Evolutionary conservation across 352 stramenopile species (phyloP), one percentile per base, ranked within the genome.

Genomic region (Halophytophthora batemanensis): DNA sequence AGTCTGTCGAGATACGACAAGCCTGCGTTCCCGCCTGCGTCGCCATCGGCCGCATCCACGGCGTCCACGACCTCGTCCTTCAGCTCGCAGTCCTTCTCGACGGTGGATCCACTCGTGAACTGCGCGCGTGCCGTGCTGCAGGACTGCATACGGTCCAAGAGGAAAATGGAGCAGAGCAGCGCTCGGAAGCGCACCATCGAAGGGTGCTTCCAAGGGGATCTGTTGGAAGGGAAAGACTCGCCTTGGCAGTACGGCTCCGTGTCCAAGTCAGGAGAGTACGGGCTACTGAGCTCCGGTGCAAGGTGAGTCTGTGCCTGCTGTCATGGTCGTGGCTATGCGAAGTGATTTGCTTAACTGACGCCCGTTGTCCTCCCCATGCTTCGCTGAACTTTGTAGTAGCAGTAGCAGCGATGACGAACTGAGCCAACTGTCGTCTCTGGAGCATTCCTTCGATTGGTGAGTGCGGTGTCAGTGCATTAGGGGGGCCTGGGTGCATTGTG

Each of bases 341-440:
- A 10, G 12, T 15, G 15, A 21, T 33, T 22, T 45, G 14, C 23
- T 45, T 42, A 21, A 39, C 41, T 53, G 15, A 50, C 21, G 10
- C 17, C 36, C 28, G 19, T n/a, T 42, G 2, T 36, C 6, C 8
- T 29, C 25, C 15, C n/a, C 19, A 18, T 23, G 3, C 10, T 47
- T 0, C 23, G 21, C 44, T 40, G 41, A 6, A 22, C 56, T 40
- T 40, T 60, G 59, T 39, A 82, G 66, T 39, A 82, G 66, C 21
- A 87, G 74, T 41, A 87, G 80, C 64, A 93, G 82, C 23, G 82
- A 93, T 38, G 82, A 93, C 23, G 82, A 93, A 47, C 56, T 93
- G 22, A 84, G 74, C 37, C 74, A 90, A 42, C 48, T 88, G 14
- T 87, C 74, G 12, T 85, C 71, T 15, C 71, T 83, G 58, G 74